Evolutionary conservation across 208 protist species (phyloP).

Genomic region (Acanthamoeba triangularis): DNA sequence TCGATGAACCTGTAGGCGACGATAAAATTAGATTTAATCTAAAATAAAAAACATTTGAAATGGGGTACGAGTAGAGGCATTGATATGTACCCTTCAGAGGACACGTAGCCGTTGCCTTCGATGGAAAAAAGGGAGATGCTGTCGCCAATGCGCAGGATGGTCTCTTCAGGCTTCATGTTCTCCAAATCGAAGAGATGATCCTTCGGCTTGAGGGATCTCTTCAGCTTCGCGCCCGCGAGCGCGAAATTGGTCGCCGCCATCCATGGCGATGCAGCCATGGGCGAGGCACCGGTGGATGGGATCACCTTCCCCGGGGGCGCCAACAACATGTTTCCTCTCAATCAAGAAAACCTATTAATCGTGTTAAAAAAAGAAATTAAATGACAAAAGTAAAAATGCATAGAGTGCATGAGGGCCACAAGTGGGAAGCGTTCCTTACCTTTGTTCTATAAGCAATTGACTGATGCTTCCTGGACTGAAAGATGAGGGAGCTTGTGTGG

Average conservation of each 20-base stretch:
- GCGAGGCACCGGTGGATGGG: background rate
- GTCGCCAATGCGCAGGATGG: constrained; percentile 38
- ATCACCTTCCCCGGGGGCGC: background rate
- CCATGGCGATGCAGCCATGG: background rate
- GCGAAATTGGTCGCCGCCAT: constrained; percentile 33
- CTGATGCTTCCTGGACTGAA: too few species aligned
- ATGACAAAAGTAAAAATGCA: background rate
- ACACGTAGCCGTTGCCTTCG: constrained; percentile 52
- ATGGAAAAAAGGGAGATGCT: constrained; percentile 54
- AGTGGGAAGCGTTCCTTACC: too few species aligned
- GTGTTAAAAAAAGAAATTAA: too few species aligned
- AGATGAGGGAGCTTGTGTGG: background rate
- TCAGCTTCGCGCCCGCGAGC: constrained; percentile 5
- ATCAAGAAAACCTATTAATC: background rate
- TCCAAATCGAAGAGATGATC: constrained; percentile 54
- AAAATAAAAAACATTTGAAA: background rate
- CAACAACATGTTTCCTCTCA: background rate
- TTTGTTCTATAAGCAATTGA: too few species aligned
- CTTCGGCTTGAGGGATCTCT: constrained; percentile 35
- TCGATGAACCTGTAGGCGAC: background rate
- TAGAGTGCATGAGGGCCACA: background rate
- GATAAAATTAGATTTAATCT: background rate
- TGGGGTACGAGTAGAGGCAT: background rate
- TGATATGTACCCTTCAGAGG: constrained; percentile 27
- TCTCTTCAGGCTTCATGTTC: constrained; percentile 54